Evolutionary conservation across 768 basidiomycete genomes (phyloP).

Genomic region (Russula compacta): DNA sequence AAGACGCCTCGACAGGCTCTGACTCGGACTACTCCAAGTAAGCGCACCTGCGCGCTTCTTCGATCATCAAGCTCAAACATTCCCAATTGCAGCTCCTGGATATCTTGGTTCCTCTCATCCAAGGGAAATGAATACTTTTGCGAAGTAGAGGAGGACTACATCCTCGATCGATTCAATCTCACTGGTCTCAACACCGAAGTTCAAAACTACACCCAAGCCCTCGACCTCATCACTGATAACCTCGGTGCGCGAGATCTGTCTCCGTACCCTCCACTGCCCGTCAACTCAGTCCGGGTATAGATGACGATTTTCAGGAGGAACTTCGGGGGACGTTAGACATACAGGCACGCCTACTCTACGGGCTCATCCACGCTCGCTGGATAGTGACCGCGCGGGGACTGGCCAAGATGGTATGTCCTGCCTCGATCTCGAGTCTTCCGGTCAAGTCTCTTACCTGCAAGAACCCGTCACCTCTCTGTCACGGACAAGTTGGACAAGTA

Average conservation of each 20-base stretch:
- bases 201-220: conserved; percentile 84
- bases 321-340: conserved; percentile 85
- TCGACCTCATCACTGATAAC: conserved; percentile 94
- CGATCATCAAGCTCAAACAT: conserved; percentile 10
- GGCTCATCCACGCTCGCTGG: conserved; percentile 94
- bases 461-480: background rate
- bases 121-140: conserved; percentile 99
- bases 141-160: conserved; percentile 98
- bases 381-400: conserved; percentile 92
- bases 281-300: conserved; percentile 30
- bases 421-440: background rate
- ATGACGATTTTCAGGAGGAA: conserved; percentile 93
- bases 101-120: conserved; percentile 93
- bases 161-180: conserved; percentile 95
- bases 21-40: conserved; percentile 96
- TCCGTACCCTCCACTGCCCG: background rate
- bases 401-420: conserved; percentile 74
- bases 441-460: background rate
- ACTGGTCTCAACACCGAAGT: conserved; percentile 97
- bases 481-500: conserved; percentile 83
- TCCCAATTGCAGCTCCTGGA: conserved; percentile 54
- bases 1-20: conserved; percentile 83
- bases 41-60: conserved; percentile 23
- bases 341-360: conserved; percentile 88
- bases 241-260: conserved; percentile 49